Evolutionary conservation across 257 asterid genomes (phyloP).

Genomic region (Gentiana macrophylla): DNA sequence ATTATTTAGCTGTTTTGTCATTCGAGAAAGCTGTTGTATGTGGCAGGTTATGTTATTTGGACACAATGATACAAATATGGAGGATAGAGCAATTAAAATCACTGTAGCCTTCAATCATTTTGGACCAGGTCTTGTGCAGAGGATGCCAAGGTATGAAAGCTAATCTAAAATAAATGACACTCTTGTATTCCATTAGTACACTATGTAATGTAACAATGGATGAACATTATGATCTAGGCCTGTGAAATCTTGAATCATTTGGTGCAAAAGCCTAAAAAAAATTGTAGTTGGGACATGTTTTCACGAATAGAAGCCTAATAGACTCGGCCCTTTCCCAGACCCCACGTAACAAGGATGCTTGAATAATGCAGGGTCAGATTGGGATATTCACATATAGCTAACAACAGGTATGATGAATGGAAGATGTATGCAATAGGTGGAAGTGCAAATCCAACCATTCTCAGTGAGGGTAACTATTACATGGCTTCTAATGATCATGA

Average conservation of each 20-base stretch:
- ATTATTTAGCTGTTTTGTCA: background rate
- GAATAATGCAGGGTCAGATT: constrained; percentile 44
- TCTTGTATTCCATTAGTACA: too few species aligned
- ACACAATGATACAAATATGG: constrained; percentile 44
- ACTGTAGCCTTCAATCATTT: constrained; percentile 77
- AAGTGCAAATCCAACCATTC: constrained; percentile 81
- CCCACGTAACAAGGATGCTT: too few species aligned
- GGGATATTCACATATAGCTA: constrained; percentile 78
- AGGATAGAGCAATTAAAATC: constrained; percentile 54
- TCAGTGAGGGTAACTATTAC: constrained; percentile 87
- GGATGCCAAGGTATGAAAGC: constrained; percentile 61
- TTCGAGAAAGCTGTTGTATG: background rate
- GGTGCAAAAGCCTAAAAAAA: too few species aligned
- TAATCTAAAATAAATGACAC: too few species aligned
- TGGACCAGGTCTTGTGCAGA: constrained; percentile 77
- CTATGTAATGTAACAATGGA: too few species aligned
- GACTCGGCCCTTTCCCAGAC: too few species aligned
- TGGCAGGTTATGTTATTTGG: constrained; percentile 54
- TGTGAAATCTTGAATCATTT: too few species aligned
- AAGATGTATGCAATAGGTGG: constrained; percentile 89
- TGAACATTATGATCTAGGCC: too few species aligned
- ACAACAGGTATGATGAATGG: constrained; percentile 72
- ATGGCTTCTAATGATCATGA: constrained; percentile 38
- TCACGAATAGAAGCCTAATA: too few species aligned
- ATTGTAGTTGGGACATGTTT: too few species aligned